phyloP scores from a whole-genome alignment of 2,329 filamentous ascomycete species.

The Trichoderma sp. region DNA sequence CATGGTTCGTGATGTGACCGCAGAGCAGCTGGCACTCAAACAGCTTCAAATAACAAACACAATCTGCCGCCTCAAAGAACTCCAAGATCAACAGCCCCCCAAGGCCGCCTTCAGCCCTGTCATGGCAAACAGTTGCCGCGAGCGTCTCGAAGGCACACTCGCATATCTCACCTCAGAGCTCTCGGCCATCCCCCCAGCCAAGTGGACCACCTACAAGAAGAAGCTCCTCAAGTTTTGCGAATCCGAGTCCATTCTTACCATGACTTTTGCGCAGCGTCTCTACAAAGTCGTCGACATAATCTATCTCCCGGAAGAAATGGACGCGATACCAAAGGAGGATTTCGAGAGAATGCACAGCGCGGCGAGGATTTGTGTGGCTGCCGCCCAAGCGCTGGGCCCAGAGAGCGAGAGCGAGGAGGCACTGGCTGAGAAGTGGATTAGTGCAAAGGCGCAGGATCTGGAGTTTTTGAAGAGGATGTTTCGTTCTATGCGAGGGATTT shows the following conservation, averaged over 20 bases:
- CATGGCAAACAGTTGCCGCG: conserved; percentile 13
- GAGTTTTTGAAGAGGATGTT: conserved; percentile 34
- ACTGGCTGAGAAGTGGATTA: conserved; percentile 35
- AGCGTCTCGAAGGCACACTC: conserved; percentile 19
- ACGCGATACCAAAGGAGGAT: conserved; percentile 33
- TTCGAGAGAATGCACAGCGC: conserved; percentile 37
- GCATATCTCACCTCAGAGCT: conserved; percentile 20
- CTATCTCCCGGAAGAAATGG: conserved; percentile 38
- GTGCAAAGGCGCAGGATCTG: conserved; percentile 35
- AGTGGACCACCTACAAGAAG: conserved; percentile 34
- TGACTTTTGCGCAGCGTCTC: conserved; percentile 34
- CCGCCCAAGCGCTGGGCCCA: conserved; percentile 35
- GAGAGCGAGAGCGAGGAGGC: conserved; percentile 31
- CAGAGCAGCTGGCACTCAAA: conserved; percentile 2
- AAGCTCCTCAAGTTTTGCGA: conserved; percentile 33
- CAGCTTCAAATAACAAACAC: background rate
- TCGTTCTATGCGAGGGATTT: background rate
- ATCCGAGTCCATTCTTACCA: conserved; percentile 19
- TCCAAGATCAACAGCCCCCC: conserved; percentile 3
- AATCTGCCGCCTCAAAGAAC: conserved; percentile 17
- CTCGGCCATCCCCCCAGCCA: conserved; percentile 31
- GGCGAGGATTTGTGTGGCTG: conserved; percentile 35
- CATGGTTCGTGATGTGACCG: background rate
- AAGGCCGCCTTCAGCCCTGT: conserved; percentile 5
- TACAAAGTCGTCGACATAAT: conserved; percentile 35